Evolutionary conservation across 164 flowering plant genomes (phyloP).

Genomic region (Aristolochia fimbriata): DNA sequence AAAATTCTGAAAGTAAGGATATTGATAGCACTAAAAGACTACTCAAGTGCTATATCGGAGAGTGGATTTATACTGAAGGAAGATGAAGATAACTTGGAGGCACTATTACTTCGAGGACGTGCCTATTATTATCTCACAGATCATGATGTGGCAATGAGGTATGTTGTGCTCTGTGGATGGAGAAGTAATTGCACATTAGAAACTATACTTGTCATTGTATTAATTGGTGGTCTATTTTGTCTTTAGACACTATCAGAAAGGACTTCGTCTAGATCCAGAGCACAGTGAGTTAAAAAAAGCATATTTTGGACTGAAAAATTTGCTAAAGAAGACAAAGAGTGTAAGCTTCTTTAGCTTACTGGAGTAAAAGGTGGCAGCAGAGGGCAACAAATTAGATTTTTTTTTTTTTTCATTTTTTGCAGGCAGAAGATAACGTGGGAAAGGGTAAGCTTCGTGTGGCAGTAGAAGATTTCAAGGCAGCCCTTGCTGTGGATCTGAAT

Average conservation of each 20-base stretch:
- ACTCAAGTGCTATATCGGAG: constrained; percentile 68
- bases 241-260: constrained; percentile 89
- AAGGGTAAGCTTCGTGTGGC: constrained; percentile 90
- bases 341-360: constrained; percentile 33
- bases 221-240: neutral
- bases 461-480: constrained; percentile 75
- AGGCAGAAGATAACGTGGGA: constrained; percentile 89
- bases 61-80: constrained; percentile 83
- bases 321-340: constrained; percentile 88
- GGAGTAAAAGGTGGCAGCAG: neutral
- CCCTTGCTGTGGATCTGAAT: constrained; percentile 75
- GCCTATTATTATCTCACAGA: constrained; percentile 95
- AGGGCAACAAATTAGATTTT: too few species aligned
- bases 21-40: constrained; percentile 62
- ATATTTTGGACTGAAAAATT: constrained; percentile 89
- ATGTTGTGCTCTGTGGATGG: constrained; percentile 4
- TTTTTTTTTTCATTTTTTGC: constrained; percentile 6
- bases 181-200: neutral
- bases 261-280: constrained; percentile 94
- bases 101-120: constrained; percentile 81
- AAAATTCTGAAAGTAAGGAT: constrained; percentile 67
- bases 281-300: constrained; percentile 86
- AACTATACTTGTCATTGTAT: neutral
- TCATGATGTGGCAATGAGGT: constrained; percentile 94
- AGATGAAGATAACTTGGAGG: constrained; percentile 82